Evolutionary conservation across 192 early-diverging fungal genomes (phyloP).

Genomic region (Geosiphon pyriformis): DNA sequence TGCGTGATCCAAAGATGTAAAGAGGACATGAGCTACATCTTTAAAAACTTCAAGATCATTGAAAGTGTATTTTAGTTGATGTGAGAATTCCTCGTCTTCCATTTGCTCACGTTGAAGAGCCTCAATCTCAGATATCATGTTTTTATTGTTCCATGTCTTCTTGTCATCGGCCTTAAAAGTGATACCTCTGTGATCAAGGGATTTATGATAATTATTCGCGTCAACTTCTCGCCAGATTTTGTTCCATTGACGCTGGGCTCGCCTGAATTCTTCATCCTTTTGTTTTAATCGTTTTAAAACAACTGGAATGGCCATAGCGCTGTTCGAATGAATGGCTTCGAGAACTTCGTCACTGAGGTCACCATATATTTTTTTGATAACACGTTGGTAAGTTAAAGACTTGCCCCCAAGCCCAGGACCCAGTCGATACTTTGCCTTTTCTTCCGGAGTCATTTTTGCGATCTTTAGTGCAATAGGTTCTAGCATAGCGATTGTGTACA

Average conservation of each 20-base stretch:
- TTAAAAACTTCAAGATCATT: conserved; percentile 69
- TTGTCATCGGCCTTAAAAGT: conserved; percentile 85
- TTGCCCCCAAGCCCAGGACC: conserved; percentile 74
- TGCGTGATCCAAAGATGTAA: conserved; percentile 65
- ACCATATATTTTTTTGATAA: conserved; percentile 93
- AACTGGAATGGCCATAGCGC: conserved; percentile 86
- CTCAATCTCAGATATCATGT: conserved; percentile 83
- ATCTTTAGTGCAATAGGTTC: conserved; percentile 88
- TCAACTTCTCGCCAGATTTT: conserved; percentile 97
- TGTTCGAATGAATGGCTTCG: conserved; percentile 87
- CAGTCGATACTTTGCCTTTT: conserved; percentile 65
- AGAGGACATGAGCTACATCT: conserved; percentile 71
- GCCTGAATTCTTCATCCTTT: conserved; percentile 98
- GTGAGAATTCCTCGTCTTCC: conserved; percentile 32
- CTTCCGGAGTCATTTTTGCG: conserved; percentile 70
- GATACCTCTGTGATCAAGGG: conserved; percentile 92
- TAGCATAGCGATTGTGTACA: conserved; percentile 81
- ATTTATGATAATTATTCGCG: conserved; percentile 87
- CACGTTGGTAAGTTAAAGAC: conserved; percentile 83
- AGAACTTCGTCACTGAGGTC: conserved; percentile 85
- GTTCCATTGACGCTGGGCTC: conserved; percentile 88
- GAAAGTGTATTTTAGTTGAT: conserved; percentile 81
- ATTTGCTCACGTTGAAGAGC: conserved; percentile 63
- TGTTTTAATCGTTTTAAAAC: conserved; percentile 93
- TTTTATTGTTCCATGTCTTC: conserved; percentile 72